These are phyloP conservation scores for Curvularia spicifera DNA, from an alignment of 2,329 filamentous ascomycete genomes.

Conservation along the genomic window DNA sequence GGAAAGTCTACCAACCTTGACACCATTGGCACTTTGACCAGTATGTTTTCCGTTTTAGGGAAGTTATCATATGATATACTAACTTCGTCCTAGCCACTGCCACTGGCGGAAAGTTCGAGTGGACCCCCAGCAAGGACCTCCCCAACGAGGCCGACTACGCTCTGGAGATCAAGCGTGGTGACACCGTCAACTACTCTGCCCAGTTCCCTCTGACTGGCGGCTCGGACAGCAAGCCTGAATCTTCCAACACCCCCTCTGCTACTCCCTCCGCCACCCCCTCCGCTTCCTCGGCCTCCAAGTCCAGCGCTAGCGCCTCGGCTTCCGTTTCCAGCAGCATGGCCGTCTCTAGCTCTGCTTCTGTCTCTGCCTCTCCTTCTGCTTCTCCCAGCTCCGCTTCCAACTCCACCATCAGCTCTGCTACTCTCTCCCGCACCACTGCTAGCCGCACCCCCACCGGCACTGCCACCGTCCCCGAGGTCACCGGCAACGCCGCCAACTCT, in stretches of 20 bases:
- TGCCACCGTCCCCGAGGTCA: constrained; percentile 19
- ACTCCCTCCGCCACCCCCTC: constrained; percentile 20
- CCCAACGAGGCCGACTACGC: constrained; percentile 60
- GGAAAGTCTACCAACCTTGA: constrained; percentile 59
- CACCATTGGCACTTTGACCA: constrained; percentile 58
- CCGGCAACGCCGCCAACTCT: constrained; percentile 37
- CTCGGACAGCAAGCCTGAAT: constrained; percentile 24
- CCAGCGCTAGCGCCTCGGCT: background rate
- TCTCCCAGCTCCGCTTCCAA: constrained; percentile 27
- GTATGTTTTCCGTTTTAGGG: constrained; percentile 42
- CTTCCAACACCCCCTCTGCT: constrained; percentile 25
- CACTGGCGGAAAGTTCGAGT: constrained; percentile 57
- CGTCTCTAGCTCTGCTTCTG: constrained; percentile 37
- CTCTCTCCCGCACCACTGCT: constrained; percentile 29
- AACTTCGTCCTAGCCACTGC: constrained; percentile 46
- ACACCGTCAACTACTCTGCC: constrained; percentile 62
- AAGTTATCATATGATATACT: constrained; percentile 13
- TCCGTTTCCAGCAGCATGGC: constrained; percentile 5
- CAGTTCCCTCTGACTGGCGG: constrained; percentile 53
- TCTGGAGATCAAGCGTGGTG: constrained; percentile 63
- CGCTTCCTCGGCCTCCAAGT: constrained; percentile 14
- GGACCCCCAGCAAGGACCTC: constrained; percentile 57
- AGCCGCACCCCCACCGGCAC: constrained; percentile 25
- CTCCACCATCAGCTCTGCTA: constrained; percentile 36
- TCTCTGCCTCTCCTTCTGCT: constrained; percentile 20